Percentiles rank a stretch among this genome's conserved stretches.
These are phyloP conservation scores for Colletotrichum karsti DNA, from an alignment of 2,329 filamentous ascomycete species.

Conservation along the genomic window DNA sequence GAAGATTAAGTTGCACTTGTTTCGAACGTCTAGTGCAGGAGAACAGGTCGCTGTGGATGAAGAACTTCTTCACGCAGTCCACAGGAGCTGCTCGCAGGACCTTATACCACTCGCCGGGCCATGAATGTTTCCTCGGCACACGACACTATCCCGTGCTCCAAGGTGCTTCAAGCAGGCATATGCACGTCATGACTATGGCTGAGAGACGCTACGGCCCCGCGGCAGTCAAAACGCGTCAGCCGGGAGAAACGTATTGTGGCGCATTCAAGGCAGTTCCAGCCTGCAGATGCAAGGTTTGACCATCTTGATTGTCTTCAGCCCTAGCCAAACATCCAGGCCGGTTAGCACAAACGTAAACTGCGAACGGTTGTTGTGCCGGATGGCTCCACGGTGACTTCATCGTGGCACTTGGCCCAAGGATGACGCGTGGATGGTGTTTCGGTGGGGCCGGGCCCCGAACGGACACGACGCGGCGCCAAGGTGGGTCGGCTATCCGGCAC, in stretches of 20 bases:
- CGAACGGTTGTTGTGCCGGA: neutral
- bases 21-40: neutral
- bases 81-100: neutral
- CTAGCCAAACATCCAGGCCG: too few relatives aligned
- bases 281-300: neutral
- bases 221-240: slow-evolving; percentile 11
- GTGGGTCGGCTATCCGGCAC: slow-evolving; percentile 17
- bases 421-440: slow-evolving; percentile 15
- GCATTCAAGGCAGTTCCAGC: neutral
- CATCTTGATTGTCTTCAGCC: neutral
- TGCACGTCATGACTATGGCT: slow-evolving; percentile 17
- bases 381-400: slow-evolving; percentile 24
- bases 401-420: neutral
- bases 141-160: neutral
- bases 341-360: neutral
- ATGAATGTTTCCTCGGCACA: slow-evolving; percentile 8
- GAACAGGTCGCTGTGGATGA: neutral
- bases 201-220: neutral
- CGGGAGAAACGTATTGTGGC: neutral
- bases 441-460: neutral
- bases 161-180: neutral
- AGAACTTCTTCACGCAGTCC: neutral
- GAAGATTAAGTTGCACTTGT: too few relatives aligned
- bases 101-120: neutral
- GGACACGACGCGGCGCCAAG: slow-evolving; percentile 19